Evolutionary conservation across 305 asterid genomes (phyloP).

Genomic region (Withania somnifera): DNA sequence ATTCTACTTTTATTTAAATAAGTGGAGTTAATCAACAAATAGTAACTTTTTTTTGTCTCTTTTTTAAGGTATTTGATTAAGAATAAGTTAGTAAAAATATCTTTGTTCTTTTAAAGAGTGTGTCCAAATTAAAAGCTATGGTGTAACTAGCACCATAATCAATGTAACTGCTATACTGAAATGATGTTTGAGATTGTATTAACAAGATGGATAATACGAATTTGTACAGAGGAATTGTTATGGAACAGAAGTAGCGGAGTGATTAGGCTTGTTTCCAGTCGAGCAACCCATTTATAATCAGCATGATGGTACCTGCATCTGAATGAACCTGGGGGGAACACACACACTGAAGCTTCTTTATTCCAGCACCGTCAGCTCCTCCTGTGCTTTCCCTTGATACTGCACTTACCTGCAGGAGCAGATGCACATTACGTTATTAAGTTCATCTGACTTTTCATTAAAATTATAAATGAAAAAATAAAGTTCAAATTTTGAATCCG

Average conservation of each 20-base stretch:
- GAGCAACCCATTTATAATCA: slow-evolving; percentile 56
- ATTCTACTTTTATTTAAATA: too few species aligned
- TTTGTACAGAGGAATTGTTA: background rate
- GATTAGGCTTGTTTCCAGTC: slow-evolving; percentile 21
- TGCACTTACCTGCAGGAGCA: background rate
- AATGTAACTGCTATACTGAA: too few species aligned
- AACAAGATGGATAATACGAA: background rate
- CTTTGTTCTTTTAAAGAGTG: too few species aligned
- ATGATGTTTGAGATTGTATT: too few species aligned
- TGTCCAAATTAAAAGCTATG: too few species aligned
- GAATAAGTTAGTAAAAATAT: too few species aligned
- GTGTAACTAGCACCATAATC: too few species aligned
- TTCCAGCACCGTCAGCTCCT: slow-evolving; percentile 6
- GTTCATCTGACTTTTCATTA: too few species aligned
- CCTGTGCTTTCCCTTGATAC: background rate
- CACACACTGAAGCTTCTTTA: slow-evolving; percentile 32
- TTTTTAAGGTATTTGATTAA: too few species aligned
- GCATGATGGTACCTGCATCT: slow-evolving; percentile 72
- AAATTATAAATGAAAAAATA: background rate
- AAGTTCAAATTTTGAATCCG: background rate
- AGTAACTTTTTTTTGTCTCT: too few species aligned
- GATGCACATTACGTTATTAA: background rate
- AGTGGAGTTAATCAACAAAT: too few species aligned
- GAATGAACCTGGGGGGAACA: slow-evolving; percentile 96
- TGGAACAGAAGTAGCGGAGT: background rate